Evolutionary conservation across 2,329 filamentous ascomycete genomes (phyloP).

Genomic region (Arthroderma sp.): DNA sequence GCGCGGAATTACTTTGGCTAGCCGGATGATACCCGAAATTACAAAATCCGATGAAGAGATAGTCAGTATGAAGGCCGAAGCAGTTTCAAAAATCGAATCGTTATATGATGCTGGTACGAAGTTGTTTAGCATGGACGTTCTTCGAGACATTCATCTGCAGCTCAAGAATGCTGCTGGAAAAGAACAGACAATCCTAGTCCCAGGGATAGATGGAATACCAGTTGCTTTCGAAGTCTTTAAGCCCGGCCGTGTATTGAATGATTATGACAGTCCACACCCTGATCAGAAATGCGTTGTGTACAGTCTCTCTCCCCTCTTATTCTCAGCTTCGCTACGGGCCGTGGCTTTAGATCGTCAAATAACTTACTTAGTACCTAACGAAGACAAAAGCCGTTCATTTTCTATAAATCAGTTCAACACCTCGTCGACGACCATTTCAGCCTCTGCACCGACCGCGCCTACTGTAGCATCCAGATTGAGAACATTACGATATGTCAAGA

Average conservation of each 20-base stretch:
- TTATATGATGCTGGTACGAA: conserved; percentile 3
- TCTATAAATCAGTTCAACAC: background rate
- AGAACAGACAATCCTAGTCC: background rate
- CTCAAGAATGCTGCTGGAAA: background rate
- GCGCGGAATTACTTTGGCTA: too few species aligned
- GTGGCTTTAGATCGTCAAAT: too few species aligned
- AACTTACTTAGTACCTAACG: background rate
- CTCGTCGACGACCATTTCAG: background rate
- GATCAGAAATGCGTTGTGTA: conserved; percentile 1
- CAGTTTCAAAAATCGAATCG: background rate
- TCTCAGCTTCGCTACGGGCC: background rate
- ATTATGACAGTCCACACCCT: background rate
- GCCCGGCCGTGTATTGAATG: background rate
- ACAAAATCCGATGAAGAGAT: too few species aligned
- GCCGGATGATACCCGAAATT: too few species aligned
- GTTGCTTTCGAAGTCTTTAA: background rate
- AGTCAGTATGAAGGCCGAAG: too few species aligned
- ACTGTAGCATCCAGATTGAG: background rate
- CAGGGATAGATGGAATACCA: background rate
- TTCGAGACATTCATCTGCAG: conserved; percentile 2
- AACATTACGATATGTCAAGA: conserved; percentile 1
- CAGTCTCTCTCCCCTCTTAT: background rate
- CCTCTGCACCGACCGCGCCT: background rate
- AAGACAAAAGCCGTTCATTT: background rate
- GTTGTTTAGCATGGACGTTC: background rate